Evolutionary conservation across 163 green algal genomes (phyloP), one percentile per base, ranked within the genome.

Genomic region (Chloromonas sp.): DNA sequence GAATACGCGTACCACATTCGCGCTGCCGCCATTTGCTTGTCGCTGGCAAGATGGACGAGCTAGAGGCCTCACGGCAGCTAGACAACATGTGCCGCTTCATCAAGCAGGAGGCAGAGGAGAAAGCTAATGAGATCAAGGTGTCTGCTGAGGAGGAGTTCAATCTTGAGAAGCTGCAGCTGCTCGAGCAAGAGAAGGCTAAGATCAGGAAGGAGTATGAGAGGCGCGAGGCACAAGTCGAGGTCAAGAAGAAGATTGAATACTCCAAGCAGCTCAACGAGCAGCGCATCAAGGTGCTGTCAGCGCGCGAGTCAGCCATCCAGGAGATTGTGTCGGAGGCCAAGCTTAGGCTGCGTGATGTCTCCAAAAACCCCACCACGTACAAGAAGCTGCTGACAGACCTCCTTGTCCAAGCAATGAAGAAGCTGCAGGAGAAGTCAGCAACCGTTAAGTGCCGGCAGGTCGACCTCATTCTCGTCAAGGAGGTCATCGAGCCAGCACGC

Each of bases 121-220:
- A 99, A 89, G 93, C 97, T 57, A 97, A 96, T 70, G 97, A 99
- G 84, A 99, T 99, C 83, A 84, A 74, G 2, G 94, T 99, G 58
- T 96, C 96, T 57, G 96, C 97, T 8, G 96, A 99, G 87, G 97
- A 99, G 95, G 96, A 99, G 90, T 99, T 99, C 89, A 98, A 99
- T 90, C 95, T 99, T 61, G 95, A 98, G 87, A 99, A 99, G 92
- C 90, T 98, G 85, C 94, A 99, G 89, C 86, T 99, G 70, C 88
- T 99, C 57, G 97, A 99, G 87, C 91, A 95, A 58, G 97, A 99
- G 89, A 99, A 99, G 89, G 87, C 91, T 5, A 95, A 95, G 71
- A 96, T 99, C 82, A 87, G 93, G 13, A 95, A 96, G 88, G 97
- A 99, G 77, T 99, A 98, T 90, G 96, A 98, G 93, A 89, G 97